Base-by-base conservation (phyloP, 805 yeast species). In the Maudiozyma barnettii region DNA sequence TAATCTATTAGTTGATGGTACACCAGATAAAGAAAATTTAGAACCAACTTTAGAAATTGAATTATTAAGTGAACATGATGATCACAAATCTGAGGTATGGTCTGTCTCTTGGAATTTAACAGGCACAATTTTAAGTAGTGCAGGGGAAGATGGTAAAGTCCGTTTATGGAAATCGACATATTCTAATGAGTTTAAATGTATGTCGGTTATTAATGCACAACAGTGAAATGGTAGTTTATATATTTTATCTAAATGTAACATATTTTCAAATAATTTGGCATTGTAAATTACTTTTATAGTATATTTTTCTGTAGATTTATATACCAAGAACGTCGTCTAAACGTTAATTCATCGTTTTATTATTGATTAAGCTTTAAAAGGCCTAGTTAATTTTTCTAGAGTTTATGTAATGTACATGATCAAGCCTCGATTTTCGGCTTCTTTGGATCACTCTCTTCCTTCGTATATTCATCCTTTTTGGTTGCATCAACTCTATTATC, bases 61-160 rank as follows among this genome's bases (percentile, higher is more conserved):
- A 51, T 69, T 78, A 14, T 60, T 84, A 43, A 82, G 86, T 42
- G 78, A 78, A 54, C 78, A 84, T 52, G 80, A 74, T 50, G 93
- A 84, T 60, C 95, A 87, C 61, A 76, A 78, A 50, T 82, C 84
- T 47, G 95, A 93, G 65, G 96, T 93, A 1, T 93, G 99, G 99
- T 77, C 90, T 37, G 98, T 93, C 1, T 77, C 85, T 23, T 93
- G 99, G 98, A 93, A 93, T 63, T 65, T 82, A 41, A 87, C 98
- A 0, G 98, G 98, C 5, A 87, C 98, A 0, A 81, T 93, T 5
- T 68, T 93, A 51, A 84, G 96, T 54, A 82, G 93, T 42, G 88
- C 97, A 5, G 98, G 99, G 18, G 97, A 90, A 60, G 98, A 93
- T 61, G 97, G 97, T 3, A 81, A 82, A 53, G 82, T 91, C 5